phyloP scores from a whole-genome alignment of 2,329 filamentous ascomycete genomes.

The Epicoccum nigrum region DNA sequence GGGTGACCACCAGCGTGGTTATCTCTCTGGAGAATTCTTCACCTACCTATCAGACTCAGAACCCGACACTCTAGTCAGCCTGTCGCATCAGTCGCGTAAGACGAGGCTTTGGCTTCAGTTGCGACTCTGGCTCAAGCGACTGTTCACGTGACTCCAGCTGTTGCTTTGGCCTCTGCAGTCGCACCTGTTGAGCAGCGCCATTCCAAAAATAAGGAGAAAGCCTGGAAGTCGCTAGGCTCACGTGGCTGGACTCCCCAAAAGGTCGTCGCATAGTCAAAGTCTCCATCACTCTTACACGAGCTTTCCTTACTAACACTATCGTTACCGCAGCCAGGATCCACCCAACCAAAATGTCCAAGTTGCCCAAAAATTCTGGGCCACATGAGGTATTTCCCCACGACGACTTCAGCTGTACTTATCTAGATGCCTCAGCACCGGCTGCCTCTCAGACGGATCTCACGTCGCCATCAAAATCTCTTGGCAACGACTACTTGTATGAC shows the following conservation, averaged over 20 bases:
- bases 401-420: background rate
- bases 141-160: background rate
- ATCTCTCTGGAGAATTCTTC: conserved; percentile 1
- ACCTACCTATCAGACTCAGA: background rate
- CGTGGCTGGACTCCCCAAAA: too few relatives aligned
- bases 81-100: background rate
- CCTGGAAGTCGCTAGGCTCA: too few relatives aligned
- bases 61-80: background rate
- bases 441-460: conserved; percentile 2
- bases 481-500: background rate
- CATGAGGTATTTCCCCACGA: too few relatives aligned
- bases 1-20: background rate
- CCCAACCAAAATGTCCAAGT: too few relatives aligned
- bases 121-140: background rate
- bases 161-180: background rate
- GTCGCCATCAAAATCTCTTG: background rate
- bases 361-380: too few relatives aligned
- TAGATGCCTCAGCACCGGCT: background rate
- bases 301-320: background rate
- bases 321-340: background rate
- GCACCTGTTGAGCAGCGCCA: background rate
- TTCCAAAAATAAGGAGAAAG: too few relatives aligned
- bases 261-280: background rate
- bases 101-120: background rate
- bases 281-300: conserved; percentile 4